Base-by-base conservation (phyloP, 148 eudicot genomes). In the Dianthus caryophyllus region DNA sequence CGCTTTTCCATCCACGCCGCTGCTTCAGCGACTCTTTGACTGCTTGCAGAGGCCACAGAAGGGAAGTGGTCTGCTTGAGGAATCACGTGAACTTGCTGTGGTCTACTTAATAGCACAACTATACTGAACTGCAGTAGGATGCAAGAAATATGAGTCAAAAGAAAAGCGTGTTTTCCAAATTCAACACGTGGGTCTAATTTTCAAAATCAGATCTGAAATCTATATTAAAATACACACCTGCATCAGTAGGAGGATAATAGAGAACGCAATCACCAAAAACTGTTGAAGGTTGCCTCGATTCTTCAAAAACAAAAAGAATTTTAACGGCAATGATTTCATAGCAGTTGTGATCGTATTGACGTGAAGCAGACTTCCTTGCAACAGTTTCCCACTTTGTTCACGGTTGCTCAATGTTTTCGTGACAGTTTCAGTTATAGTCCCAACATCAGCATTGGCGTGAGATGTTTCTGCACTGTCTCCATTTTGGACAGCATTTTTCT, bases 51-150 rank as follows among this genome's bases (percentile, higher is more conserved):
- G 46, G 67, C 65, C 67, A 31, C 56, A 67, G 80, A 53, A 51
- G 67, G 66, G 15, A 24, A 13, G 38, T 71, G 72, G 57, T 71
- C 71, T 29, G 54, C 67, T 70, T 76, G 67, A 61, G 71, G 67
- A 55, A 31, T 29, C 31, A 87, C 76, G 31, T 89, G 81, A 66
- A 87, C 77, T 61, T 85, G 77, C 58, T 89, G 96, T 1, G 96
- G 91, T 79, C 89, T 85, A 59, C 78, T 78, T 70, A 93, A 57
- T 54, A 93, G 77, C 59, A 89, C 84, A 8, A 89, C 87, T 41
- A 93, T 87, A 83, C 95, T 90, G 57, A 93, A 76, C 98, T 93
- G 87, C 82, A 78, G 36, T 9, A 61, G 66, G 39, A 20, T 21
- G 67, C 31, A 41, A 21, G 48, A 65, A 17, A 29, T 43, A 46